A percentile compares a stretch with the other conserved stretches of the same genome.
Conservation (phyloP, 202 grass and related monocot species). For the Panicum hallii region DNA sequence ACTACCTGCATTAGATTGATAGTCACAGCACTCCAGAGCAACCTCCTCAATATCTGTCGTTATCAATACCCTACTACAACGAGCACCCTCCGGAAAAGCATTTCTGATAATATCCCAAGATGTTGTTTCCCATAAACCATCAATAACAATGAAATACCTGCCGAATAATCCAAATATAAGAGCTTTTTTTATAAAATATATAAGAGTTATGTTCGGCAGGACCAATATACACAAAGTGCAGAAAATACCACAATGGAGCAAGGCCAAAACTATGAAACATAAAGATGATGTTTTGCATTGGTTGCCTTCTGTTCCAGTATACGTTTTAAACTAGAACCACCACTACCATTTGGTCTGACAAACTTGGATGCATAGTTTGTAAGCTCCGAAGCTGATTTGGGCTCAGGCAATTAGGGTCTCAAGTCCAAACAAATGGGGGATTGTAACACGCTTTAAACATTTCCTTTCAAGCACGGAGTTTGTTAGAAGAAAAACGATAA, state of each 20-base stretch:
- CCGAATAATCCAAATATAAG: not conserved
- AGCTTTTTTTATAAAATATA: too few species aligned
- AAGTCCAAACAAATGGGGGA: not conserved
- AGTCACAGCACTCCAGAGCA: not conserved
- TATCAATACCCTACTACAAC: not conserved
- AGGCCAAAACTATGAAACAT: not conserved
- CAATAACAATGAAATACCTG: conserved; percentile 17
- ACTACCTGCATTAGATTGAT: not conserved
- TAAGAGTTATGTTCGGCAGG: not conserved
- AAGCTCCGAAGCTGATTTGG: not conserved
- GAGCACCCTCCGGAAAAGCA: not conserved
- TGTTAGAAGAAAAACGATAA: not conserved
- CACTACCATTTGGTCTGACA: not conserved
- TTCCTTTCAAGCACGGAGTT: not conserved
- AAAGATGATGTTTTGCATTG: not conserved
- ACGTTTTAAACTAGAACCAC: not conserved
- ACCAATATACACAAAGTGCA: not conserved
- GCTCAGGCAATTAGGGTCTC: too few species aligned
- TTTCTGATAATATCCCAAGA: not conserved
- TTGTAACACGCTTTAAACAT: not conserved
- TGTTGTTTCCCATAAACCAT: conserved; percentile 10
- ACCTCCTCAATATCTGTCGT: not conserved
- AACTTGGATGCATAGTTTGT: not conserved
- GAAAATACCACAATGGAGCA: not conserved
- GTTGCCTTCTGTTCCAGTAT: not conserved